Evolutionary conservation across 768 basidiomycete species (phyloP), one percentile per base, ranked within the genome.

Genomic region (Tulasnella sp.): DNA sequence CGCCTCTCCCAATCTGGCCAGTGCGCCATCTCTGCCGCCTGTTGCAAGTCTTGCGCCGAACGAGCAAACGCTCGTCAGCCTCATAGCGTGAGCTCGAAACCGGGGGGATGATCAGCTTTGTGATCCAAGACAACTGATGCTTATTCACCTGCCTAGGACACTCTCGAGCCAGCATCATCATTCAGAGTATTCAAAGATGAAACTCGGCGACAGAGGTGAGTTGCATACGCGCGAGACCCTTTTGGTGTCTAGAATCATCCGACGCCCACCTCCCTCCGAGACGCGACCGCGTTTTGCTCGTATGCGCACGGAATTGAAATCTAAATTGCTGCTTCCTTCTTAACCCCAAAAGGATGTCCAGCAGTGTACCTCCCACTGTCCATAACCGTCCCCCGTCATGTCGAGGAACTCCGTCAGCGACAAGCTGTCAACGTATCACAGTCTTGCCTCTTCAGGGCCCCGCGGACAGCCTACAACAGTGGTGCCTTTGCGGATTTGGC

Each of bases 131-230:
- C 85, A 49, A 74, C 76, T 1, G 70, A 66, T 15, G 7, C 34
- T n/a, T n/a, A n/a, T n/a, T n/a, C 34, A 5, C 15, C 34, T 38
- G 34, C 34, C 15, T 38, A 38, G 34, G 34, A 38, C 34, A 2
- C 72, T 89, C 17, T 84, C 85, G 2, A 87, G 84, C 4, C 85
- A 88, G 64, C 83, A 87, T 70, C 87, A 88, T 64, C 54, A 66
- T 58, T 84, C 82, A 71, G 80, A 83, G 46, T 87, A 89, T 68
- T 85, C 78, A 65, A 76, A 78, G 55, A 68, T 80, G 24, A 87
- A 87, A 69, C 82, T 80, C 60, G 87, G 86, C 4, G 68, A 69
- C n/a, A 51, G 65, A 59, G 73, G 71, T 70, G n/a, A 12, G 59
- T 55, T 15, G 24, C 44, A 29, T n/a, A n/a, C 62, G 34, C 22